Conservation (phyloP, 225 moss, liverwort and hornwort genomes). For the Marchantia paleacea region DNA sequence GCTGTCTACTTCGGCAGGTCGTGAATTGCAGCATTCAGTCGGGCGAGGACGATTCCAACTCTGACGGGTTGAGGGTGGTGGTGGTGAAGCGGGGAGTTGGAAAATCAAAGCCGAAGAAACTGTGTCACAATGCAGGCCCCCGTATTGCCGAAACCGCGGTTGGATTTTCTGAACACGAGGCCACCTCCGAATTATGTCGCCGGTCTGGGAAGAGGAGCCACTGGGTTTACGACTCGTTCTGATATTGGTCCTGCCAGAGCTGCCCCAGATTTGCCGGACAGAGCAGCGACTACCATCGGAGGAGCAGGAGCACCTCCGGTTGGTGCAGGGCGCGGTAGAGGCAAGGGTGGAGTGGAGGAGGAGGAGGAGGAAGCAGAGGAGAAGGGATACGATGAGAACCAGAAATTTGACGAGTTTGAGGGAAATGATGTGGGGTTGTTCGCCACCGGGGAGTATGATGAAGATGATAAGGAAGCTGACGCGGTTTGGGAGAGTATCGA, state of each 20-base stretch:
- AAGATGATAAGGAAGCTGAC: constrained; percentile 94
- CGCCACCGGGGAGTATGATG: constrained; percentile 88
- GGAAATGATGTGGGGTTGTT: constrained; percentile 91
- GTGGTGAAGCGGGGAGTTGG: background rate
- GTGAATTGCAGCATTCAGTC: background rate
- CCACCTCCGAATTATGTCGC: constrained; percentile 95
- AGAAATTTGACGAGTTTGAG: constrained; percentile 96
- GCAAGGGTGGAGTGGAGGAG: constrained; percentile 64
- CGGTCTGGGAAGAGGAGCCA: constrained; percentile 89
- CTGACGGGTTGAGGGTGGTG: background rate
- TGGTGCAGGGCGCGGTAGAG: constrained; percentile 73
- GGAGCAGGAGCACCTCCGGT: constrained; percentile 75
- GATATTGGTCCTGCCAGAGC: constrained; percentile 96
- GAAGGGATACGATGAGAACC: constrained; percentile 97
- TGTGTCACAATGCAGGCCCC: constrained; percentile 73
- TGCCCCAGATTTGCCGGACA: constrained; percentile 82
- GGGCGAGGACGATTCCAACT: background rate
- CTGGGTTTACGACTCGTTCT: constrained; percentile 86
- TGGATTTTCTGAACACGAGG: constrained; percentile 79
- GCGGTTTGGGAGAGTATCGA: constrained; percentile 91
- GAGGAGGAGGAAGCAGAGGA: constrained; percentile 97
- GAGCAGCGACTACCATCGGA: constrained; percentile 86
- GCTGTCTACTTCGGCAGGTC: background rate
- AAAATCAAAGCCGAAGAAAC: background rate
- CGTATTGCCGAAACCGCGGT: constrained; percentile 72